Evolutionary conservation across 306 rosid species (phyloP).

Genomic region (Mimosa bimucronata): DNA sequence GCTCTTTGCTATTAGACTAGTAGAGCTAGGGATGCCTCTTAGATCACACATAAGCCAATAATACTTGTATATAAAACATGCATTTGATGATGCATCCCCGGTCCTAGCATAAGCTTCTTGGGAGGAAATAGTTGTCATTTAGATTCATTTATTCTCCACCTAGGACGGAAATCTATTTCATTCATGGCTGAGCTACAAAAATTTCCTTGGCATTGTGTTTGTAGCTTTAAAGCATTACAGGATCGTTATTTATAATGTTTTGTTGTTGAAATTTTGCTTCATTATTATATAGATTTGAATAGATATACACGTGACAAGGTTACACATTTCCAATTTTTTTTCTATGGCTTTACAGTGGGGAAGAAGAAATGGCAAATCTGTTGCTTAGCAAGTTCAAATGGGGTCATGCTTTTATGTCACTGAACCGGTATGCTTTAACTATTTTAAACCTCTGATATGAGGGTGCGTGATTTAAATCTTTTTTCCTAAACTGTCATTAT

Average conservation of each 20-base stretch:
- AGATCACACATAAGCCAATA: conserved; percentile 15
- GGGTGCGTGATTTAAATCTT: conserved; percentile 17
- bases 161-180: not conserved
- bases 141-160: not conserved
- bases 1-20: conserved; percentile 16
- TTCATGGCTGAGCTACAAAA: not conserved
- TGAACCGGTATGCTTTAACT: conserved; percentile 63
- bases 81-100: not conserved
- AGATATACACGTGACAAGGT: not conserved
- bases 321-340: conserved; percentile 7
- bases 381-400: conserved; percentile 95
- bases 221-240: not conserved
- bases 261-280: conserved; percentile 24
- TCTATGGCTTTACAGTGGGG: conserved; percentile 67
- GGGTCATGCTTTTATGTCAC: conserved; percentile 92
- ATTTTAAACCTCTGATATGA: not conserved
- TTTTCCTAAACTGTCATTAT: conserved; percentile 15
- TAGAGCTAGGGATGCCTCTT: conserved; percentile 9
- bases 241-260: conserved; percentile 14
- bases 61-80: conserved; percentile 17
- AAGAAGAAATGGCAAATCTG: conserved; percentile 84
- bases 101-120: conserved; percentile 23
- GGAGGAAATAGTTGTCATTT: not conserved
- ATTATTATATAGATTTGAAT: conserved; percentile 23
- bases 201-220: conserved; percentile 25